Conservation (phyloP, 352 stramenopile genomes). For the Phytophthora boehmeriae region DNA sequence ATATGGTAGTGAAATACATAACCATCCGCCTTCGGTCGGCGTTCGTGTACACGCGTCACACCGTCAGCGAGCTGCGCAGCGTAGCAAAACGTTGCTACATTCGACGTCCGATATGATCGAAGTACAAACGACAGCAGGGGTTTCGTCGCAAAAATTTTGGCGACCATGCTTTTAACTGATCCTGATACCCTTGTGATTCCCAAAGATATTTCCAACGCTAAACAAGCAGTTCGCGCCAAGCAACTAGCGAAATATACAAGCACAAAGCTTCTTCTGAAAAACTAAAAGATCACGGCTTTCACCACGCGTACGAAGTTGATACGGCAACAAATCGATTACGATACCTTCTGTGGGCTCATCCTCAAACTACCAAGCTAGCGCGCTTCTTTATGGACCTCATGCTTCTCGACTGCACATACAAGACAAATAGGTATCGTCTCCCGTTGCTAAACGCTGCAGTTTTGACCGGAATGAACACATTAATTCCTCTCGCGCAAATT, state of each 20-base stretch:
- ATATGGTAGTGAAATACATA: conserved; percentile 3
- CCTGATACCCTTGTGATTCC: background rate
- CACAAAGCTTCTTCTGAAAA: background rate
- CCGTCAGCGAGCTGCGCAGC: background rate
- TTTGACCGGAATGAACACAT: background rate
- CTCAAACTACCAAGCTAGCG: conserved; percentile 2
- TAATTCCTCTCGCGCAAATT: conserved; percentile 1
- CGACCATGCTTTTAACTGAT: background rate
- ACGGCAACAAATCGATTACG: background rate
- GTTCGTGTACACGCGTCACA: conserved; percentile 2
- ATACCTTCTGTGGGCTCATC: conserved; percentile 15
- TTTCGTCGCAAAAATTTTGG: conserved; percentile 2
- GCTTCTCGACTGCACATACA: conserved; percentile 8
- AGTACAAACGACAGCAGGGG: background rate
- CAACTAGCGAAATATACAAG: background rate
- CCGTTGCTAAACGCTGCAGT: background rate
- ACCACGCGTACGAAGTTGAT: background rate
- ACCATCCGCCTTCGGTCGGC: conserved; percentile 3
- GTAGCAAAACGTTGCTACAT: background rate
- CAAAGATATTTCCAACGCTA: conserved; percentile 3
- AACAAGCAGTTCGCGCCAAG: background rate
- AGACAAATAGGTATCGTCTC: background rate
- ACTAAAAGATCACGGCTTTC: background rate
- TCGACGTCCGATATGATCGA: background rate
- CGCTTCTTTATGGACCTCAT: conserved; percentile 1